Evolutionary conservation across 2,329 filamentous ascomycete species (phyloP), one percentile per base, ranked within the genome.

Genomic region (Hymenotorrendiella dingleyae): DNA sequence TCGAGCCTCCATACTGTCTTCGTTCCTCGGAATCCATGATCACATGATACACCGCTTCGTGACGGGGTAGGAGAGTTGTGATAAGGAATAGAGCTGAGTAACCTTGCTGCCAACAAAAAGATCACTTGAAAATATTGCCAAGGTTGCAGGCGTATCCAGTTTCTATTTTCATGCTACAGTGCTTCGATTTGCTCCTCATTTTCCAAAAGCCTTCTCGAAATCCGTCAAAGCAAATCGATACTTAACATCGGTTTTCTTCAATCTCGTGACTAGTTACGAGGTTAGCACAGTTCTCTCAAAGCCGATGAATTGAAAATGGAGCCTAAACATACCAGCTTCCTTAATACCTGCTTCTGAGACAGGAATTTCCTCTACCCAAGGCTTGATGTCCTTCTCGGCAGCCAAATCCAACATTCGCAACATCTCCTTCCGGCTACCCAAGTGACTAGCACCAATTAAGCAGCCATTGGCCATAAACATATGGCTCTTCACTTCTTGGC

Each of bases 391-490:
- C 62, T 80, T 73, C 40, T 78, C 70, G 0, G 68, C 76, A 6
- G 74, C 78, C 43, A 83, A 68, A 43, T 72, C 52, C 42, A 83
- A 54, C 79, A 83, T 83, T 54, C 78, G 72, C 41, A 68, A 62
- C 43, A 82, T 80, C 52, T 82, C 72, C 35, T 57, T 57, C 0
- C 77, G 76, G 4, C 42, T 45, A 32, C 53, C 57, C 22, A 53
- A 65, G 64, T 86, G 82, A 42, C 78, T 82, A 33, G 74, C 74
- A 34, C 80, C 79, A 53, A 87, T 82, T 54, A 82, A 71, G 62
- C 76, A 78, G 36, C 86, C 86, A 64, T 89, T 93, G 52, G 65
- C 64, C 45, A 85, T 73, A 57, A 93, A 82, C 60, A 80, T 78
- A 70, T 88, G 83, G 39, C 84, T 82, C 66, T 78, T 80, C 54